Percentiles rank a stretch among this genome's conserved stretches.
phyloP scores from a whole-genome alignment of 352 stramenopile genomes.

The Phytopythium litorale region DNA sequence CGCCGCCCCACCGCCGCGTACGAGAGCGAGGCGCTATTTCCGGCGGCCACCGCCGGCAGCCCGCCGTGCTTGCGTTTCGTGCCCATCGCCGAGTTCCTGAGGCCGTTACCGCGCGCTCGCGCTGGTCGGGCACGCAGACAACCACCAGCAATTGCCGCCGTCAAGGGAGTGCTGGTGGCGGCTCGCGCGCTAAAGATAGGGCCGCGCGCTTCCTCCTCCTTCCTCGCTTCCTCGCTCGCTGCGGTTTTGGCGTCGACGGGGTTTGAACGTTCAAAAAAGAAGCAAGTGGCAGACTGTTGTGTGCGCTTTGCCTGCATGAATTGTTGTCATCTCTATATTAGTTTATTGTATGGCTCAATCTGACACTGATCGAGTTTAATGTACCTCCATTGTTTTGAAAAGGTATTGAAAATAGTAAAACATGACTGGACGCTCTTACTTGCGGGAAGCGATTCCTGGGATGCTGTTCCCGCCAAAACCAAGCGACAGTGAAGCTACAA shows the following conservation, averaged over 20 bases:
- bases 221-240: background rate
- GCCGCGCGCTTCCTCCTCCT: background rate
- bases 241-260: background rate
- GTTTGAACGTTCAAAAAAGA: conserved; percentile 23
- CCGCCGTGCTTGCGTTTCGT: conserved; percentile 33
- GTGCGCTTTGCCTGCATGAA: no score
- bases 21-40: conserved; percentile 9
- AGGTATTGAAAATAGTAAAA: conserved; percentile 1
- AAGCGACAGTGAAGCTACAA: no score
- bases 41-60: conserved; percentile 1
- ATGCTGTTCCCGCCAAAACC: background rate
- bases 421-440: background rate
- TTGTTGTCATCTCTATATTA: no score
- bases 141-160: background rate
- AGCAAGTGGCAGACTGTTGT: background rate
- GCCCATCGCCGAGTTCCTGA: conserved; percentile 14
- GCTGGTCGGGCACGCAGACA: background rate
- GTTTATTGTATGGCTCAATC: no score
- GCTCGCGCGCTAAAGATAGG: background rate
- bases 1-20: conserved; percentile 13
- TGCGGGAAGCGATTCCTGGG: background rate
- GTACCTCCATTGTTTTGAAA: no score
- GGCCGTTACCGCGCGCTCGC: background rate
- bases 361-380: no score
- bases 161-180: background rate